Base-by-base conservation (phyloP, 2,329 filamentous ascomycete species). In the Fusarium algeriense region DNA sequence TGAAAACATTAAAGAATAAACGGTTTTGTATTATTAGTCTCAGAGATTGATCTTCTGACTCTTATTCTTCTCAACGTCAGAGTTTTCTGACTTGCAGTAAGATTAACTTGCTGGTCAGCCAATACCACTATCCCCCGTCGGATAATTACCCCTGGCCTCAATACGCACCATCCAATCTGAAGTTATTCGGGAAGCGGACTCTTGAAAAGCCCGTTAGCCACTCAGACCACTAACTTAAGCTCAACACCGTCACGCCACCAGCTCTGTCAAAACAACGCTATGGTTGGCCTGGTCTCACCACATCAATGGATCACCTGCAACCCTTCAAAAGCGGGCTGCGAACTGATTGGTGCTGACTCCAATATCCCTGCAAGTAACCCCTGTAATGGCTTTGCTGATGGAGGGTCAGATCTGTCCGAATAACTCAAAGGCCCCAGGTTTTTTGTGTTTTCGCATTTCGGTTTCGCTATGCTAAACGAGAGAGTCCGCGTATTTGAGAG, bases 381-480 rank as follows among this genome's bases (percentile, higher is more conserved):
- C 26, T 58, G 58, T 35, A 23, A 45, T 14, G 8, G n/a, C 17
- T 19, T 12, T n/a, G 44, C 38, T 60, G 26, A 63, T 41, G 70
- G 61, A 43, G 67, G 61, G 57, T 40, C 35, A 64, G 54, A 74
- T 71, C 60, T 69, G 57, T 52, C 46, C 73, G 64, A 73, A 9
- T 46, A 69, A 61, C 70, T 73, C 70, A 38, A 50, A 45, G 62
- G 67, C 67, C 72, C 73, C 72, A 46, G 64, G 67, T 60, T 61
- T 64, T 61, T 58, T 44, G 10, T 30, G 46, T 57, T 54, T 43
- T 52, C 44, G 60, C 60, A 67, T 75, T 75, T 70, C 67, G 50
- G 59, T 43, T 59, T 40, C 48, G 65, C 71, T 74, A 40, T 70
- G 61, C 35, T 56, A 41, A 63, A 43, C 46, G 50, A 63, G 17